Evolutionary conservation across 495 filamentous ascomycete genomes (phyloP).

Genomic region (Neurospora sp.): DNA sequence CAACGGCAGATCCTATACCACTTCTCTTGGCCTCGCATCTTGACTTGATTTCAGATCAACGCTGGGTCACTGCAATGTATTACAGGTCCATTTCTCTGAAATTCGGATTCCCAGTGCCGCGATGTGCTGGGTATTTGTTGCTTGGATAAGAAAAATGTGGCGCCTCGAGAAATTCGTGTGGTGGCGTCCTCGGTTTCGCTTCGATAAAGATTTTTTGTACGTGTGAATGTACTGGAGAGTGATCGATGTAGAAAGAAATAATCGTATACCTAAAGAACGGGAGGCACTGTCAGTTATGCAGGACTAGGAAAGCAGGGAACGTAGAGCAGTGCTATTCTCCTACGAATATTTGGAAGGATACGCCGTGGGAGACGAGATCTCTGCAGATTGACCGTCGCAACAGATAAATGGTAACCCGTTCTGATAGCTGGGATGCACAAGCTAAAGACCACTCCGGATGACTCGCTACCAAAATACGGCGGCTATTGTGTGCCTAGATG

Average conservation of each 20-base stretch:
- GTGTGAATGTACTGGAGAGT: neutral
- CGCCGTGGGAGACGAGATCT: neutral
- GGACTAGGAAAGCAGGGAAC: neutral
- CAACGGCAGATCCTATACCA: neutral
- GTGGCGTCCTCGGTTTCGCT: neutral
- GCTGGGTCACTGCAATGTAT: neutral
- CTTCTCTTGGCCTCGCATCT: neutral
- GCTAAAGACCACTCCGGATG: neutral
- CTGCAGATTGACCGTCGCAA: too few relatives aligned
- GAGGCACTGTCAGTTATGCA: neutral
- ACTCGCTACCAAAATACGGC: neutral
- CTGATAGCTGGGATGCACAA: neutral
- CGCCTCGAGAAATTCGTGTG: neutral
- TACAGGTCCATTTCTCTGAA: neutral
- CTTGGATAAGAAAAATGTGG: neutral
- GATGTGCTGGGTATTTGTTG: neutral
- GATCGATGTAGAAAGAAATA: neutral
- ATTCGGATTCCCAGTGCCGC: neutral
- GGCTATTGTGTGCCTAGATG: neutral
- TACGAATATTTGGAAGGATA: neutral
- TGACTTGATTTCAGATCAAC: neutral
- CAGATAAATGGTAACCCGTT: too few relatives aligned
- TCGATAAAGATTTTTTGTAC: neutral
- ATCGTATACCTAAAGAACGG: neutral
- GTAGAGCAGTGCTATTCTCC: neutral